Evolutionary conservation across 2,329 filamentous ascomycete species (phyloP), one percentile per base, ranked within the genome.

Genomic region (Hypoxylon sp.): DNA sequence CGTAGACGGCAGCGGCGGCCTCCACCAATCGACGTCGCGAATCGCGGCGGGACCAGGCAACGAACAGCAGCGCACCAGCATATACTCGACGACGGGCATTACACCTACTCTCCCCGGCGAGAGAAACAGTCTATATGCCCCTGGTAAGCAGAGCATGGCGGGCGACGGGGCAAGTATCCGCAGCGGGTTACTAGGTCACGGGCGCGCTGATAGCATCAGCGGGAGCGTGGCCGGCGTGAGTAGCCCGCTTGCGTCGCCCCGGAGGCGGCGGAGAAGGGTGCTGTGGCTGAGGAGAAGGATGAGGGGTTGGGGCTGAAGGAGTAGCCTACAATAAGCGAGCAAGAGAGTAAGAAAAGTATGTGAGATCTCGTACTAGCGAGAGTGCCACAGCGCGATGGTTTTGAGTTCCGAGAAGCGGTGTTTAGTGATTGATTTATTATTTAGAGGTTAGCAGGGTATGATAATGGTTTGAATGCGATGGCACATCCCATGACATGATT

Each of bases 131-230:
- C 88, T 92, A 70, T 95, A 97, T 76, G 88, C 91, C 29, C 71
- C 22, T 14, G 39, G 70, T 22, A 88, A 89, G 66, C 84, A 85
- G 70, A 88, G 81, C 47, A 79, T 84, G 54, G 77, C 78, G 51
- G 88, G 86, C 4, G 93, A 97, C 72, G 92, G 88, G 0, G 89
- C 90, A 9, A 97, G 94, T 76, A 84, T 97, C 31, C 87, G 93
- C 59, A 97, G 93, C 78, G 93, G 92, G 0, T 81, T 91, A 0
- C 78, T 93, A 2, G 92, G 93, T 0, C 94, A 97, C 78, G 89
- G 88, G 1, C 87, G 93, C 69, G 91, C 93, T 54, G 94, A 97
- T 78, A 97, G 94, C 80, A 88, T 95, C 60, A 91, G 85, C 68
- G 92, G 92, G 26, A 95, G 92, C 78, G 90, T 94, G 70, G 88